Conservation (phyloP, 768 basidiomycete genomes). For the Trametes cingulata region DNA sequence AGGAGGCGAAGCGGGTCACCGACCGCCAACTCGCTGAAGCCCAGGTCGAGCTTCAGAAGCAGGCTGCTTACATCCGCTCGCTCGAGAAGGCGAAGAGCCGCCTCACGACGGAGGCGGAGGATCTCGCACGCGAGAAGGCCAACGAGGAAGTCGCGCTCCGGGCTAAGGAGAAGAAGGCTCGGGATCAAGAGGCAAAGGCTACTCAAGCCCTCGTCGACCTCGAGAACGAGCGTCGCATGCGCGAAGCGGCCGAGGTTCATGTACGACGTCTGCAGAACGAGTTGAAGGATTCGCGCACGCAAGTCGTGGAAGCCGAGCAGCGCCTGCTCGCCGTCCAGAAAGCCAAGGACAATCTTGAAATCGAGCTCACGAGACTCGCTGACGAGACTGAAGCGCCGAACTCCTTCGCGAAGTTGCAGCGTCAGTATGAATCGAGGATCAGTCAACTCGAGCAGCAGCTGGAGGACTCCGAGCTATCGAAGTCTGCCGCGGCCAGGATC, state of each 20-base stretch:
- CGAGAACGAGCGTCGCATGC: slow-evolving; percentile 66
- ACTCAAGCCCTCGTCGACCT: slow-evolving; percentile 55
- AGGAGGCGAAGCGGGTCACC: slow-evolving; percentile 93
- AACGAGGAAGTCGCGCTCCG: slow-evolving; percentile 65
- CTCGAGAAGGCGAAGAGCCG: slow-evolving; percentile 79
- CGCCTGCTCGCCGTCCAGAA: slow-evolving; percentile 54
- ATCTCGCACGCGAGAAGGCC: slow-evolving; percentile 73
- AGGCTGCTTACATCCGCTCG: slow-evolving; percentile 77
- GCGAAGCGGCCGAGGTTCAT: slow-evolving; percentile 66
- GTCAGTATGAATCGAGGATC: slow-evolving; percentile 64
- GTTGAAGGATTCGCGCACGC: slow-evolving; percentile 53
- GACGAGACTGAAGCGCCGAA: slow-evolving; percentile 55
- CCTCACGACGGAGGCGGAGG: slow-evolving; percentile 79
- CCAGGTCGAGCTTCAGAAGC: slow-evolving; percentile 73
- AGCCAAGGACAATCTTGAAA: slow-evolving; percentile 66
- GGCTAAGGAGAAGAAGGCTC: slow-evolving; percentile 66
- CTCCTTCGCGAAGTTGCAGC: slow-evolving; percentile 60
- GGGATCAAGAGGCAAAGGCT: slow-evolving; percentile 61
- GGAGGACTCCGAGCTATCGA: slow-evolving; percentile 54
- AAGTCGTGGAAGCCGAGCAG: slow-evolving; percentile 56
- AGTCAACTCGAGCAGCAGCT: slow-evolving; percentile 62
- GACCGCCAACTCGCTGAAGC: slow-evolving; percentile 88
- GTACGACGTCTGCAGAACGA: slow-evolving; percentile 62
- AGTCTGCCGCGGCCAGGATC: slow-evolving; percentile 52
- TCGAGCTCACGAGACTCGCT: slow-evolving; percentile 65